phyloP scores from a whole-genome alignment of 176 grass and related monocot species.

The Bonia amplexicaulis region DNA sequence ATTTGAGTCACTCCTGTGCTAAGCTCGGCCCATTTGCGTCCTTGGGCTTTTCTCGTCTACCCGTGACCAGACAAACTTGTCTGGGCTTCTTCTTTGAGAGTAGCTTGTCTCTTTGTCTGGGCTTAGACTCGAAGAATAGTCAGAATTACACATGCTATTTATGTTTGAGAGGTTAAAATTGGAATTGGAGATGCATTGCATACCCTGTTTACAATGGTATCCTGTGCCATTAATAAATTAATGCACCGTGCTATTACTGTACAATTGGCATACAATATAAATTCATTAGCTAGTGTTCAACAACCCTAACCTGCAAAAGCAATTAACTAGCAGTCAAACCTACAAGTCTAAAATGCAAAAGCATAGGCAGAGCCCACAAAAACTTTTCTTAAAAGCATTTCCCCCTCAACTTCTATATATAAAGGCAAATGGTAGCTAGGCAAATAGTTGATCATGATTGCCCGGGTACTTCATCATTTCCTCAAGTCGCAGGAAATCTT shows the following conservation, averaged over 20 bases:
- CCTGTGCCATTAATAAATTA: too few species aligned
- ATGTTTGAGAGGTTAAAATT: too few species aligned
- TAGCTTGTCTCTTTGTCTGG: background rate
- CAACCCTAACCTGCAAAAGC: background rate
- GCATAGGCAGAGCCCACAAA: background rate
- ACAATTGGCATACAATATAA: too few species aligned
- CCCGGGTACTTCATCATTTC: too few species aligned
- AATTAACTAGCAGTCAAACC: background rate
- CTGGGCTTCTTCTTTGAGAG: background rate
- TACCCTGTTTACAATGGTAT: too few species aligned
- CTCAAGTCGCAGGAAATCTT: background rate
- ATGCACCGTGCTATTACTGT: background rate
- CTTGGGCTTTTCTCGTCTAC: background rate
- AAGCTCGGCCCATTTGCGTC: background rate
- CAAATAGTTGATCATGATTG: background rate
- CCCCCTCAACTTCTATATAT: background rate
- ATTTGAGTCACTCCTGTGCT: background rate
- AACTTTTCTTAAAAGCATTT: background rate
- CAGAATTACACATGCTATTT: too few species aligned
- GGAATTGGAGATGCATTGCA: too few species aligned
- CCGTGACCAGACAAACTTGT: background rate
- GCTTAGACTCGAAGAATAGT: background rate
- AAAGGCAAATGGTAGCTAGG: background rate
- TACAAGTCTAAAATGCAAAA: background rate
- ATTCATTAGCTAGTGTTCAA: background rate